Evolutionary conservation across 768 basidiomycete species (phyloP), one percentile per base, ranked within the genome.

Genomic region (Suillus clintonianus): DNA sequence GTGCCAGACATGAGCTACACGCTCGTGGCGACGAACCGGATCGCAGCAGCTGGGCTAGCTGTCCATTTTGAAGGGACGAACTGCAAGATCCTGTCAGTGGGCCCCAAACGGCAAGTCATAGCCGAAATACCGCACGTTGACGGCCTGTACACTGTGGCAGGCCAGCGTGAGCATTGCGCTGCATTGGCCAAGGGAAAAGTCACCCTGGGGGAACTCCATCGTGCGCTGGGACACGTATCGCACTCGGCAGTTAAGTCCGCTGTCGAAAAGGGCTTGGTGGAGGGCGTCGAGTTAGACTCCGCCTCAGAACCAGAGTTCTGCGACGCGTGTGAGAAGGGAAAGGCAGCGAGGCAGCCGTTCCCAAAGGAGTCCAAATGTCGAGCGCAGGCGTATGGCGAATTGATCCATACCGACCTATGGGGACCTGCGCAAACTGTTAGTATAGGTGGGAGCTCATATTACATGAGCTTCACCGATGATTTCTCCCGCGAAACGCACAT

Each of bases 401-500:
- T 60, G 34, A 67, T 51, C 67, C 69, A 59, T 64, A 61, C 65
- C 68, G 8, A 54, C 9, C 22, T 62, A 2, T 62, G 61, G 61
- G 61, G 61, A 67, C 57, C 32, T 36, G 43, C 27, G 0, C 61
- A 62, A 17, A 42, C 37, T 7, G 32, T 11, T n/a, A 32, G 7
- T 0, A 36, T 70, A 3, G 71, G 72, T 0, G 72, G 77, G n/a
- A 42, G 67, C 2, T 34, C 55, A 2, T 82, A 82, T 51, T 77
- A 75, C 50, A 62, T 70, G 15, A 76, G 71, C 0, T 82, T 77
- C 61, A 79, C 68, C 0, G 78, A 83, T 56, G 75, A 81, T 45
- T 59, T 67, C 32, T 65, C 75, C 0, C 69, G 74, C 8, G 62
- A 67, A 19, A 73, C 71, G 13, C 66, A 65, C 5, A 47, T 76